Evolutionary conservation across 257 asterid species (phyloP).

Genomic region (Penstemon newberryi): DNA sequence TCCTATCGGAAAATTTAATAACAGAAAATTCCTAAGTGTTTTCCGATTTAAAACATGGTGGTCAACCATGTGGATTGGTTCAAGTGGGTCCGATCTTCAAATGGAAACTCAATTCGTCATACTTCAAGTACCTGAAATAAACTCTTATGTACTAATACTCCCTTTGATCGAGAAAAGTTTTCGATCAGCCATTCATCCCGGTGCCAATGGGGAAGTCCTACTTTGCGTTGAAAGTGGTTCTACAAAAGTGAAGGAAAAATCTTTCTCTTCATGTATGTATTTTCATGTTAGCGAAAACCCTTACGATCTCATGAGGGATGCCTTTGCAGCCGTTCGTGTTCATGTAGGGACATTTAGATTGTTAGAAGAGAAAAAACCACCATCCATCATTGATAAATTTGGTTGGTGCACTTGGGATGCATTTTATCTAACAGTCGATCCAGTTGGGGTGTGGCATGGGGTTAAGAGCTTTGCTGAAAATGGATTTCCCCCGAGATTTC

Average conservation of each 20-base stretch:
- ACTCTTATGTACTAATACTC: conserved; percentile 37
- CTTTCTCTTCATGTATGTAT: conserved; percentile 34
- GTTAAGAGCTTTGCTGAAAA: conserved; percentile 32
- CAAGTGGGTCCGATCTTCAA: conserved; percentile 39
- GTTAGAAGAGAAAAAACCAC: conserved; percentile 39
- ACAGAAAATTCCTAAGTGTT: conserved; percentile 40
- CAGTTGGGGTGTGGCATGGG: conserved; percentile 47
- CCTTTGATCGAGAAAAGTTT: conserved; percentile 40
- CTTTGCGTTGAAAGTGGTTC: conserved; percentile 49
- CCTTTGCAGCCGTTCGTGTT: conserved; percentile 29
- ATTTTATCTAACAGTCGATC: conserved; percentile 38
- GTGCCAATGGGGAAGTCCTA: conserved; percentile 22
- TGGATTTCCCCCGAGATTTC: conserved; percentile 36
- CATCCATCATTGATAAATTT: conserved; percentile 33
- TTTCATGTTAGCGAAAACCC: conserved; percentile 43
- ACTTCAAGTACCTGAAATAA: conserved; percentile 36
- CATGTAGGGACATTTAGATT: conserved; percentile 42
- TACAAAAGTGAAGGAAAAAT: conserved; percentile 32
- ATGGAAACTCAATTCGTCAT: conserved; percentile 45
- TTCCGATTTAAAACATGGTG: conserved; percentile 57
- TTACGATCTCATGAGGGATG: conserved; percentile 39
- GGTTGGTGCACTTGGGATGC: conserved; percentile 39
- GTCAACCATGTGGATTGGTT: conserved; percentile 53
- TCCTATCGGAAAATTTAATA: conserved; percentile 38
- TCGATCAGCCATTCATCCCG: conserved; percentile 46